Evolutionary conservation across 345 rosid genomes (phyloP), one percentile per base, ranked within the genome.

Genomic region (Citrus glauca): DNA sequence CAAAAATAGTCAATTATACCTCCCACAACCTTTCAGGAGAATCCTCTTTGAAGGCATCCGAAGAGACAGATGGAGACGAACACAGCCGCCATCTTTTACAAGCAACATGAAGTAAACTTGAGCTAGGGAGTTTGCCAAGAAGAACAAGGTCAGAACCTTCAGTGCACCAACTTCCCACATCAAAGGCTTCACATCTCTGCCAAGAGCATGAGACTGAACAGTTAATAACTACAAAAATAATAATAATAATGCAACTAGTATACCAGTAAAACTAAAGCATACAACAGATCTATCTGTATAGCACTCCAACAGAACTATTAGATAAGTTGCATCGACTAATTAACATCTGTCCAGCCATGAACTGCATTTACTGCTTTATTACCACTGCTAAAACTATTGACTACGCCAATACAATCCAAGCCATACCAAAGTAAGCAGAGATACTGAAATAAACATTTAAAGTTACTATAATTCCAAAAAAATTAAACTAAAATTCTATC

Each of bases 1-100:
- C 22, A 59, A 16, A 62, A 74, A 35, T 9, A 80, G 71, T 62
- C 30, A 73, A 75, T 70, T 62, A 60, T 91, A 93, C 99, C 99
- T 93, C 94, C 99, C 99, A 95, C 85, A 95, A 87, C 45, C 88
- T 91, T 85, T 92, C 90, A 71, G 94, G 90, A 33, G 97, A 92
- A 81, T 89, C 81, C 48, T 88, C 88, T 50, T 68, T 72, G 40
- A 74, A 84, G 50, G 56, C 73, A 67, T 83, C 89, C 28, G 88
- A 85, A 81, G 87, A 82, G 73, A 84, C 72, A 33, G 91, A 78
- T 53, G 91, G 78, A 55, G 89, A 84, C 82, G 91, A 87, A 79
- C 65, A 76, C 55, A 80, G 78, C 73, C 78, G 81, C 97, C 97
- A 89, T 88, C 86, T 87, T 84, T 82, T 88, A 75, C 68, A 77